Evolutionary conservation across 768 basidiomycete genomes (phyloP), one percentile per base, ranked within the genome.

Genomic region (Tylopilus felleus): DNA sequence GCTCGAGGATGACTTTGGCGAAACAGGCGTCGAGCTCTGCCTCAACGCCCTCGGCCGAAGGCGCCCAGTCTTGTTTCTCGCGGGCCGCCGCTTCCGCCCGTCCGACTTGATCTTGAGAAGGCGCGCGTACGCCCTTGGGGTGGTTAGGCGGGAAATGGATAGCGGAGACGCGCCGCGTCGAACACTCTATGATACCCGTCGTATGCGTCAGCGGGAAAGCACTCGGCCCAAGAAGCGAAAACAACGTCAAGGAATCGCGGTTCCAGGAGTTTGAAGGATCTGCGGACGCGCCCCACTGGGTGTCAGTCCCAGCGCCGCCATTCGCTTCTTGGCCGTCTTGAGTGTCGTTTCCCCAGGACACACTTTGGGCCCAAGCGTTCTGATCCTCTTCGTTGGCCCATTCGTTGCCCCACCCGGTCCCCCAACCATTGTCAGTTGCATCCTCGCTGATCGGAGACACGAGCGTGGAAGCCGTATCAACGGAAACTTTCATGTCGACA

Each of bases 171-270:
- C 78, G 76, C 12, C 88, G 77, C 51, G 84, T 79, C 1, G 84
- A 84, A 31, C 73, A 77, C 68, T 90, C 88, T 49, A 87, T 80
- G 45, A 88, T 69, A 9, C 85, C 86, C 2, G 83, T 74, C 6
- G 74, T 77, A 60, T 89, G 86, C 0, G 87, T 86, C 49, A 79
- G 60, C 0, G 86, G 81, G 33, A 89, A 68, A 7, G 69, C 65
- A 13, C 79, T 81, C 3, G 81, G 80, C 0, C 85, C 88, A 6
- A 89, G 67, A 39, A 81, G 62, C 5, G 70, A 59, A 39, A 73
- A 51, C 35, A 83, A 65, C n/a, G 65, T 59, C 4, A 47, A 10
- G 10, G 55, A 33, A 7, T 65, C 62, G 17, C 55, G 58, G n/a
- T 19, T 55, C 69, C 69, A 72, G 2, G 68, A 55, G 29, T 29